Evolutionary conservation across 257 asterid genomes (phyloP).

Genomic region (Solanum okadae): DNA sequence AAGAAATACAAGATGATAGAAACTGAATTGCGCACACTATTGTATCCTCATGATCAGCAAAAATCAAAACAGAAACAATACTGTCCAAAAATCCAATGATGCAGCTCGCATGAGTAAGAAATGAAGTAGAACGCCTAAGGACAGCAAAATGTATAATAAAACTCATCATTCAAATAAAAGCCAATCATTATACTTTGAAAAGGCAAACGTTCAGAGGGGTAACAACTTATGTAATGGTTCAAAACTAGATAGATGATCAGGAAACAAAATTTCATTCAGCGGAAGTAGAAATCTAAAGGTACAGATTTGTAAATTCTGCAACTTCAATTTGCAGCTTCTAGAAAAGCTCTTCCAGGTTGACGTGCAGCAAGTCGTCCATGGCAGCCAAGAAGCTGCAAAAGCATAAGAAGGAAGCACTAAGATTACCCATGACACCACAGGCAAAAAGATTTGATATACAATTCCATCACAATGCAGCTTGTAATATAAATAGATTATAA

Average conservation of each 20-base stretch:
- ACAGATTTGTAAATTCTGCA: background rate
- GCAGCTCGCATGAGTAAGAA: background rate
- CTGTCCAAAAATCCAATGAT: background rate
- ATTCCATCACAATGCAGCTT: background rate
- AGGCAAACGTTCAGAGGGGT: background rate
- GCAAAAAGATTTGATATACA: no score
- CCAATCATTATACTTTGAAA: background rate
- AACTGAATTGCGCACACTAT: no score
- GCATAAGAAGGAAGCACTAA: background rate
- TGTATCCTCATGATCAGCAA: no score
- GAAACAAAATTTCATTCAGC: background rate
- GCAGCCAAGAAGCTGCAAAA: slow-evolving; percentile 33
- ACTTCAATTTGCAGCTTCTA: background rate
- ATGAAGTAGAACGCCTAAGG: background rate
- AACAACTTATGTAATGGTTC: background rate
- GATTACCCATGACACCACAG: background rate
- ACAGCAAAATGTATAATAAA: background rate
- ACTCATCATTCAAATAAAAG: background rate
- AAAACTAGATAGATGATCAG: background rate
- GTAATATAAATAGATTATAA: background rate
- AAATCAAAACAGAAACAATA: no score
- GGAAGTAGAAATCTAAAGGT: background rate
- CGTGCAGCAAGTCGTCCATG: slow-evolving; percentile 35
- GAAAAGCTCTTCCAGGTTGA: slow-evolving; percentile 34
- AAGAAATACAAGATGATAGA: no score